Evolutionary conservation across 2,329 filamentous ascomycete genomes (phyloP).

Genomic region (Sclerotiophoma versabilis): DNA sequence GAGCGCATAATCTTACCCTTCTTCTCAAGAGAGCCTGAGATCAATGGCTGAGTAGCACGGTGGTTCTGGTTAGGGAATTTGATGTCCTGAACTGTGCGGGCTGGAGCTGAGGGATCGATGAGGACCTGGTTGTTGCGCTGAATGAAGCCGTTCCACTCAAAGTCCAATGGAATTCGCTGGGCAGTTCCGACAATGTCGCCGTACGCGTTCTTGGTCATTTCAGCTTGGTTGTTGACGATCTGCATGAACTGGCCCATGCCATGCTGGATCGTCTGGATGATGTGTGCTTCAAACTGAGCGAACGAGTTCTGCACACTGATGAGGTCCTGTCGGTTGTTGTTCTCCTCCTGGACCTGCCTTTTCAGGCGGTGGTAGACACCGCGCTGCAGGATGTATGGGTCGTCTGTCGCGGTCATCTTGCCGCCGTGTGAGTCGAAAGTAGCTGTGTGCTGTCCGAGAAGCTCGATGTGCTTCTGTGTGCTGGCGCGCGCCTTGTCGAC

Average conservation of each 20-base stretch:
- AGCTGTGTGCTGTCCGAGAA: constrained; percentile 85
- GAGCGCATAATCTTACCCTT: constrained; percentile 87
- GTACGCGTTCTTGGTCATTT: constrained; percentile 82
- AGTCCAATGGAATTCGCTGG: constrained; percentile 80
- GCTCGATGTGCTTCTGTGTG: constrained; percentile 96
- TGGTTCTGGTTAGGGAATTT: constrained; percentile 91
- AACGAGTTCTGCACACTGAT: constrained; percentile 92
- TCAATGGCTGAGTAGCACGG: constrained; percentile 76
- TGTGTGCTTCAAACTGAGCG: constrained; percentile 82
- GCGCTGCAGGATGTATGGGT: constrained; percentile 87
- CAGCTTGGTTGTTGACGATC: constrained; percentile 78
- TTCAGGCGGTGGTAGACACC: constrained; percentile 83
- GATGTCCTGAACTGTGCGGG: constrained; percentile 76
- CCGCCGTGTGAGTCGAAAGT: constrained; percentile 78
- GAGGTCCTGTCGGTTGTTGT: constrained; percentile 92
- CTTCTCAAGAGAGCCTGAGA: constrained; percentile 87
- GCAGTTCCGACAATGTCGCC: constrained; percentile 79
- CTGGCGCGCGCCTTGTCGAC: constrained; percentile 86
- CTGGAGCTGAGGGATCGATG: constrained; percentile 77
- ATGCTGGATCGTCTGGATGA: constrained; percentile 82
- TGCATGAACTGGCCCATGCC: constrained; percentile 84
- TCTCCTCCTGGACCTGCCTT: constrained; percentile 93
- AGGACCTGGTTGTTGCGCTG: constrained; percentile 74
- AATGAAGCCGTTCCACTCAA: constrained; percentile 90
- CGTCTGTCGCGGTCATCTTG: constrained; percentile 73